Percentiles rank a stretch among this genome's conserved stretches.
Evolutionary conservation across 2,329 filamentous ascomycete genomes (phyloP).

Genomic region (Zymoseptoria pseudotritici): DNA sequence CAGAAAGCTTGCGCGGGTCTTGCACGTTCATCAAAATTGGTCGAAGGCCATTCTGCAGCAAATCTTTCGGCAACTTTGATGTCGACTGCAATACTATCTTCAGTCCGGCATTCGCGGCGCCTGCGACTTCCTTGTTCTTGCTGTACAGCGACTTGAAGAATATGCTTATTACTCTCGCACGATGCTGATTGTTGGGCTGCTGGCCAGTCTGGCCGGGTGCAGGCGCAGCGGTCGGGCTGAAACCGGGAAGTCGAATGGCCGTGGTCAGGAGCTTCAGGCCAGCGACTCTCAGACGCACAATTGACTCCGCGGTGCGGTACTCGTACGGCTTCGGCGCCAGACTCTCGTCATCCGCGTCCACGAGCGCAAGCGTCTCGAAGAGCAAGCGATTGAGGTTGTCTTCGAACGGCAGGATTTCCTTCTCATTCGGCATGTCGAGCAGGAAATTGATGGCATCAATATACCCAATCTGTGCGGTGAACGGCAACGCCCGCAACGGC

Average conservation of each 20-base stretch:
- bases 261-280: constrained; percentile 90
- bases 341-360: constrained; percentile 89
- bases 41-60: constrained; percentile 86
- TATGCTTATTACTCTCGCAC: constrained; percentile 68
- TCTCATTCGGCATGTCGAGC: constrained; percentile 73
- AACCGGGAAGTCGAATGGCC: constrained; percentile 88
- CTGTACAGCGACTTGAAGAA: constrained; percentile 98
- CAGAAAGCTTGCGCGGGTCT: constrained; percentile 81
- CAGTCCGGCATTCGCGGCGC: constrained; percentile 84
- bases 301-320: constrained; percentile 90
- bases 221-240: constrained; percentile 54
- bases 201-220: constrained; percentile 10
- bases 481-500: constrained; percentile 83
- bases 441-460: constrained; percentile 97
- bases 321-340: constrained; percentile 88
- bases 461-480: constrained; percentile 92
- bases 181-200: constrained; percentile 52
- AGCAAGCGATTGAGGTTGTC: constrained; percentile 83
- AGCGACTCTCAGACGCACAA: constrained; percentile 82
- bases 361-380: constrained; percentile 86
- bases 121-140: constrained; percentile 83
- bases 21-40: constrained; percentile 96
- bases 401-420: constrained; percentile 73
- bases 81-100: constrained; percentile 81
- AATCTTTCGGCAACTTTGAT: constrained; percentile 86